Conservation (phyloP, 257 asterid species). For the Rhazya stricta region DNA sequence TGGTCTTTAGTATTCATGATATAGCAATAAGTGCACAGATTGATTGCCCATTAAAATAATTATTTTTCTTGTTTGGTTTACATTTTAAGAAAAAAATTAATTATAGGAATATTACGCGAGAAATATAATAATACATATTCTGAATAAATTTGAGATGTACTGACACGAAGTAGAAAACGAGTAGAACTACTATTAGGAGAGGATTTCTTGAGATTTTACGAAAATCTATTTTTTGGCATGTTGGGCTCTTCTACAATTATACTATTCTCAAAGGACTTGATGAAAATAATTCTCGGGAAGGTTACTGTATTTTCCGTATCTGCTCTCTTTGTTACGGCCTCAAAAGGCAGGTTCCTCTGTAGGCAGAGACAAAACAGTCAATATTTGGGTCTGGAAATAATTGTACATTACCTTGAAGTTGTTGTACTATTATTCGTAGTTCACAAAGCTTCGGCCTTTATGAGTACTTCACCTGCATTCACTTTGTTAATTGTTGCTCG, state of each 20-base stretch:
- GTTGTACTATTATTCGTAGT: neutral
- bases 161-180: neutral
- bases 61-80: too few relatives aligned
- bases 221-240: neutral
- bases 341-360: neutral
- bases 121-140: too few relatives aligned
- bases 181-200: too few relatives aligned
- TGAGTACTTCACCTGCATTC: slow-evolving; percentile 2
- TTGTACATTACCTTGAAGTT: neutral
- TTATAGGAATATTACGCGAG: too few relatives aligned
- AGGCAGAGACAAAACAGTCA: neutral
- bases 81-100: too few relatives aligned
- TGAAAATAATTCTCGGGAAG: neutral
- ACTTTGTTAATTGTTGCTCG: neutral
- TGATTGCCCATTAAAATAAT: too few relatives aligned
- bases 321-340: neutral
- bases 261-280: neutral
- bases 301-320: neutral
- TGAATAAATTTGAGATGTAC: neutral
- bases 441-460: neutral
- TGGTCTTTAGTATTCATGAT: too few relatives aligned
- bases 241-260: neutral
- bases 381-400: neutral
- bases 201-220: too few relatives aligned
- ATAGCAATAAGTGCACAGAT: too few relatives aligned